phyloP scores from a whole-genome alignment of 306 rosid species.

The Hippophae tibetana region DNA sequence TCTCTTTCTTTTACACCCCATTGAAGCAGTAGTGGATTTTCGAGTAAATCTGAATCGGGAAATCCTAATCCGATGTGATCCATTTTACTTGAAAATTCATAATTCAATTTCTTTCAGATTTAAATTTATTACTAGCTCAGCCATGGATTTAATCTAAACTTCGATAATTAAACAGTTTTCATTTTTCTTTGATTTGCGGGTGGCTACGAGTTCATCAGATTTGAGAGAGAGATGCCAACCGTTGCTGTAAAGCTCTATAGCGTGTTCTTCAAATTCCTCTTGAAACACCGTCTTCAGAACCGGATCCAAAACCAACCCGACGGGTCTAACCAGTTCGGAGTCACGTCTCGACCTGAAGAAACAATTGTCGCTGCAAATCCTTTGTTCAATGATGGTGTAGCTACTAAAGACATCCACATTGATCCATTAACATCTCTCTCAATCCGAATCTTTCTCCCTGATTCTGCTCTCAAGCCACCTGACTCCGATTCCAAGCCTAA shows the following conservation, averaged over 20 bases:
- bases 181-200: conserved; percentile 7
- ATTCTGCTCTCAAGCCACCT: conserved; percentile 60
- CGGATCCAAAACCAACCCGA: conserved; percentile 60
- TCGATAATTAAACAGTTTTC: conserved; percentile 1
- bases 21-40: conserved; percentile 20
- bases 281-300: conserved; percentile 86
- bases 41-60: conserved; percentile 17
- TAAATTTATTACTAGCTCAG: neutral
- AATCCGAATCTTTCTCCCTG: conserved; percentile 84
- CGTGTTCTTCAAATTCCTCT: conserved; percentile 91
- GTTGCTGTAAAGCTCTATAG: conserved; percentile 91
- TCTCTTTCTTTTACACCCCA: conserved; percentile 23
- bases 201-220: conserved; percentile 10
- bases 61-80: conserved; percentile 21
- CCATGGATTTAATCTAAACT: conserved; percentile 18
- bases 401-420: conserved; percentile 90
- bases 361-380: conserved; percentile 60
- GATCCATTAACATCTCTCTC: conserved; percentile 72
- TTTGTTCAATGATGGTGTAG: conserved; percentile 71
- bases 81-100: neutral
- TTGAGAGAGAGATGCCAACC: conserved; percentile 59
- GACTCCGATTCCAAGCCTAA: conserved; percentile 39
- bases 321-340: conserved; percentile 53
- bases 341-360: conserved; percentile 83
- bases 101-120: neutral